Conservation (phyloP, 2,329 filamentous ascomycete genomes). For the Alternaria ethzedia region DNA sequence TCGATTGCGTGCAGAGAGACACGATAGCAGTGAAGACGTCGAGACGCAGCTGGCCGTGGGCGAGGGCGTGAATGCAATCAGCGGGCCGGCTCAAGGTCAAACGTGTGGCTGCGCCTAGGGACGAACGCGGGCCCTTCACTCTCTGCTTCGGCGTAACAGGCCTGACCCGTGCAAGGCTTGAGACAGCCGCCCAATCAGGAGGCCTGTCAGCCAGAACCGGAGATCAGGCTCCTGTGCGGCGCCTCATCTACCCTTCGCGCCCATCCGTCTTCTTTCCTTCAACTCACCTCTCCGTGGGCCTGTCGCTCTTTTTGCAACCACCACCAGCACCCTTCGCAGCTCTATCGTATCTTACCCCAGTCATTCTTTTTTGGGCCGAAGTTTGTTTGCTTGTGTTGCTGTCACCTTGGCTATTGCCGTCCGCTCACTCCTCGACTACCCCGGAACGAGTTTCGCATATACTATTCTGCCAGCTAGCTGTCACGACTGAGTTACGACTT, state of each 20-base stretch:
- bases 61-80: constrained; percentile 13
- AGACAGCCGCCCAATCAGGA: constrained; percentile 23
- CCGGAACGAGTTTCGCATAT: constrained; percentile 13
- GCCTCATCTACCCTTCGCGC: constrained; percentile 45
- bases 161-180: constrained; percentile 31
- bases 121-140: constrained; percentile 16
- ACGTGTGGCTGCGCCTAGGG: constrained; percentile 32
- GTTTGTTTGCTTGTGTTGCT: constrained; percentile 24
- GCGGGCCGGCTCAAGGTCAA: constrained; percentile 24
- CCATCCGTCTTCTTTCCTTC: constrained; percentile 35
- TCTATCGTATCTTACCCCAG: constrained; percentile 45
- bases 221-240: constrained; percentile 27
- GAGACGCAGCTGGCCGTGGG: background rate
- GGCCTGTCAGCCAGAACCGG: constrained; percentile 32
- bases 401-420: constrained; percentile 12
- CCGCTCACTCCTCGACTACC: constrained; percentile 23
- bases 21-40: background rate
- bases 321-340: constrained; percentile 25
- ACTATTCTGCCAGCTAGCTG: constrained; percentile 15
- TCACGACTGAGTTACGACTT: constrained; percentile 44
- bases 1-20: constrained; percentile 8
- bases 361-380: constrained; percentile 48
- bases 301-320: constrained; percentile 40
- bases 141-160: constrained; percentile 18
- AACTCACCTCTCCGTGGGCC: constrained; percentile 41